Base-by-base conservation (phyloP, 1,284 basidiomycete species). In the Tilletia caries region DNA sequence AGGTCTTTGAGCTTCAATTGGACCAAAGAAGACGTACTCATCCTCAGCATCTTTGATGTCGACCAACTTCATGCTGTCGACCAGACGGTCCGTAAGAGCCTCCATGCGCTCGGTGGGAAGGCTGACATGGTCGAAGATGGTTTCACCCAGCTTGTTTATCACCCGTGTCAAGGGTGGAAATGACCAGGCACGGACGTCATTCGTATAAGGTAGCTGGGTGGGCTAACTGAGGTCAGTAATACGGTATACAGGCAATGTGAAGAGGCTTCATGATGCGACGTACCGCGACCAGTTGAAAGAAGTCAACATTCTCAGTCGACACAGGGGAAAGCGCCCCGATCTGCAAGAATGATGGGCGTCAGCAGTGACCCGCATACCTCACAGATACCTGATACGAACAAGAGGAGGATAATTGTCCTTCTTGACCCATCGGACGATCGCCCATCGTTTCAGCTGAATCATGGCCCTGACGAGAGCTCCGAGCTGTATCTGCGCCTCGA, bases 401-500 rank as follows among this genome's bases (percentile, higher is more conserved):
- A 91, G 92, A 0, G 93, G 91, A 72, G 94, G 92, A 71, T 87
- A 85, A 10, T 88, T 88, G 66, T 92, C 90, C 67, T 86, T 88
- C 27, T 86, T 85, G 5, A 95, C 92, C 88, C 90, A 92, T 52
- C 94, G 87, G 1, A 91, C 89, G 50, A 96, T 89, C 0, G 92
- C 93, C 76, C 90, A 86, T 67, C 88, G 86, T 2, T 86, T 84
- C 66, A 89, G 88, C 32, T 88, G 85, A 43, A 78, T 82, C 91
- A 97, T 92, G 0, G 91, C 95, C 76, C 91, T 88, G 0, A 92
- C 89, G 37, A 98, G 87, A 23, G 92, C 91, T 0, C 92, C 94
- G 62, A 98, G 87, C 15, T 91, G 89, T 32, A 93, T 88, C 84
- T 96, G 92, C 60, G 92, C 89, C 64, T 88, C 86, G 8, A 89